Percentiles rank a stretch among this genome's conserved stretches.
phyloP scores from a whole-genome alignment of 1,139 yeast genomes.

The Candida smagusa region DNA sequence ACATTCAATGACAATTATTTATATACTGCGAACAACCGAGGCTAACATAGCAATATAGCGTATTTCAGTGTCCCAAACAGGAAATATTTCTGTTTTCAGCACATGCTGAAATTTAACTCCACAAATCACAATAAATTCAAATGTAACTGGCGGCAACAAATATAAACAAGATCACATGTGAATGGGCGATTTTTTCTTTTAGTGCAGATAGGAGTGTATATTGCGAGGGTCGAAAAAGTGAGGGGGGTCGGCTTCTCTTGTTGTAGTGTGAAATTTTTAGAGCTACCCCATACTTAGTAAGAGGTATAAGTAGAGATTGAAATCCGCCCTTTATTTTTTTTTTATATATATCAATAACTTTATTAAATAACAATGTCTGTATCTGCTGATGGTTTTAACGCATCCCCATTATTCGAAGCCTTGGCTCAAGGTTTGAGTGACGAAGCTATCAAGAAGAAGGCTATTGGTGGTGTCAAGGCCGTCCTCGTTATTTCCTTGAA shows the following conservation, averaged over 20 bases:
- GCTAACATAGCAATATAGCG: no score
- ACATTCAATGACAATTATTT: no score
- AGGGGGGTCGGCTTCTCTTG: constrained; percentile 5
- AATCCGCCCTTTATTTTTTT: constrained; percentile 4
- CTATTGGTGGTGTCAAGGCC: constrained; percentile 55
- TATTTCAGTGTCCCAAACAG: background rate
- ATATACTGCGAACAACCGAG: no score
- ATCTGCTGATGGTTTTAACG: constrained; percentile 47
- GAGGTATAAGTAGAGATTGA: constrained; percentile 7
- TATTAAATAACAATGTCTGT: constrained; percentile 27
- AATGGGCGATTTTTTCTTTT: background rate
- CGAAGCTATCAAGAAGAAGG: constrained; percentile 37
- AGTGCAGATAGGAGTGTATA: background rate
- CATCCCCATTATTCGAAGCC: constrained; percentile 44
- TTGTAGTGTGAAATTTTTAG: constrained; percentile 8
- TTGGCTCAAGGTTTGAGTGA: constrained; percentile 42
- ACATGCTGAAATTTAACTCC: background rate
- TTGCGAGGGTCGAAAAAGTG: constrained; percentile 1
- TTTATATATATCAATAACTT: no score
- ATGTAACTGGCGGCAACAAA: no score
- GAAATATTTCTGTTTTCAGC: constrained; percentile 1
- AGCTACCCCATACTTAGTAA: constrained; percentile 10
- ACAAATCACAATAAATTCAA: background rate
- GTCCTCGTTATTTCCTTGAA: constrained; percentile 65
- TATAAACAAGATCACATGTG: constrained; percentile 1